Conservation (phyloP, 1,139 yeast species). For the Entelexis paramagnoliae region DNA sequence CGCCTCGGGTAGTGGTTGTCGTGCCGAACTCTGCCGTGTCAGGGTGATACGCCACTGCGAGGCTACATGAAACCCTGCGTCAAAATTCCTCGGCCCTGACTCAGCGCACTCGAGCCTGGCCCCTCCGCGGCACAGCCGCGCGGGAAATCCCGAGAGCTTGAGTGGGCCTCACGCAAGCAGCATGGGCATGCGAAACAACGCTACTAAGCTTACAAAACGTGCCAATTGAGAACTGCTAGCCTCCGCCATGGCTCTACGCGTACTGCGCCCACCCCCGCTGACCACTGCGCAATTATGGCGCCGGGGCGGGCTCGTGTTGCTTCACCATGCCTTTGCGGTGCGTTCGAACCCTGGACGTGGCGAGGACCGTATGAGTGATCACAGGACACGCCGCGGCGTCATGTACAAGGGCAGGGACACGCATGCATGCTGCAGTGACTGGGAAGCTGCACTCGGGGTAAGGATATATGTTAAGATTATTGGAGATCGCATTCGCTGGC, state of each 20-base stretch:
- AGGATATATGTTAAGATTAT: background rate
- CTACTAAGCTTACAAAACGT: too few relatives aligned
- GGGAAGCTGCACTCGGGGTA: background rate
- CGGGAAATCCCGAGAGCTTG: background rate
- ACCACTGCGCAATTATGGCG: too few relatives aligned
- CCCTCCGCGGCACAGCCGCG: background rate
- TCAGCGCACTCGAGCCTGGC: too few relatives aligned
- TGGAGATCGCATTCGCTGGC: background rate
- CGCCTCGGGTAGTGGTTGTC: background rate
- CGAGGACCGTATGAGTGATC: background rate
- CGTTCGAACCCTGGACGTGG: background rate
- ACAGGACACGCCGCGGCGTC: slow-evolving; percentile 1
- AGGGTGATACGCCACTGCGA: slow-evolving; percentile 1
- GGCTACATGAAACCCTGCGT: background rate
- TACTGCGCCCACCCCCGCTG: too few relatives aligned
- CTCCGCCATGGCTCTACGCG: too few relatives aligned
- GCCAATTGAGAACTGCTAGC: too few relatives aligned
- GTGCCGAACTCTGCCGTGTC: slow-evolving; percentile 1
- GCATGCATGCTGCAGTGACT: too few relatives aligned
- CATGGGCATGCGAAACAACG: too few relatives aligned
- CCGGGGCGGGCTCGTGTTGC: background rate
- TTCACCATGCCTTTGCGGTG: background rate
- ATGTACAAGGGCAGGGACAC: background rate
- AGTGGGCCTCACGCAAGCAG: too few relatives aligned
- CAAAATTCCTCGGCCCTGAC: too few relatives aligned